Evolutionary conservation across 805 yeast species (phyloP).

Genomic region (Lipomyces mesembrius): DNA sequence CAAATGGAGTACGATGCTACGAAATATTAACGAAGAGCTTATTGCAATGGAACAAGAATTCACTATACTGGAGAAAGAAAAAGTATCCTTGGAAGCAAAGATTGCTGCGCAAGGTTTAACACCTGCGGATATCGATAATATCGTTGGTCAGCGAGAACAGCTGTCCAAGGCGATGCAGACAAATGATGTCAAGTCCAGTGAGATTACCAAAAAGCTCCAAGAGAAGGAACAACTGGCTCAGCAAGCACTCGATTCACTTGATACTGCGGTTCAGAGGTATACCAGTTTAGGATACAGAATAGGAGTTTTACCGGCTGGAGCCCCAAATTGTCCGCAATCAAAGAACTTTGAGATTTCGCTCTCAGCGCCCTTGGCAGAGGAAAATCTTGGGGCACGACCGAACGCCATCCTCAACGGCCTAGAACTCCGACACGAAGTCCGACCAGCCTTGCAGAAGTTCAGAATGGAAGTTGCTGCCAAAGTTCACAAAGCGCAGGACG

Average conservation of each 20-base stretch:
- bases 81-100: conserved; percentile 44
- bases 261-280: conserved; percentile 59
- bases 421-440: conserved; percentile 48
- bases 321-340: conserved; percentile 36
- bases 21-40: conserved; percentile 63
- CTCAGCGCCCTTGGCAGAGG: conserved; percentile 50
- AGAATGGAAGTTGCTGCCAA: conserved; percentile 55
- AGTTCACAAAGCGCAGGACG: conserved; percentile 60
- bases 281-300: conserved; percentile 59
- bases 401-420: conserved; percentile 49
- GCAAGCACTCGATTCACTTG: conserved; percentile 56
- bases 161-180: conserved; percentile 59
- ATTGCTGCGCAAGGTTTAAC: conserved; percentile 63
- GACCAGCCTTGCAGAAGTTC: conserved; percentile 50
- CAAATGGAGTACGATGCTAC: conserved; percentile 65
- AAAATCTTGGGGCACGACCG: conserved; percentile 54
- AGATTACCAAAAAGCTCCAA: conserved; percentile 52
- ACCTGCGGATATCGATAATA: conserved; percentile 63
- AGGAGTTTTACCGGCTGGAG: conserved; percentile 44
- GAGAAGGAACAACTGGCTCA: conserved; percentile 58
- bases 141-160: conserved; percentile 65
- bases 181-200: conserved; percentile 52
- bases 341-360: conserved; percentile 51
- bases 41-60: conserved; percentile 47
- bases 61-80: conserved; percentile 22